These are phyloP conservation scores for Capsicum rhomboideum DNA, from an alignment of 257 asterid species.

Conservation along the genomic window DNA sequence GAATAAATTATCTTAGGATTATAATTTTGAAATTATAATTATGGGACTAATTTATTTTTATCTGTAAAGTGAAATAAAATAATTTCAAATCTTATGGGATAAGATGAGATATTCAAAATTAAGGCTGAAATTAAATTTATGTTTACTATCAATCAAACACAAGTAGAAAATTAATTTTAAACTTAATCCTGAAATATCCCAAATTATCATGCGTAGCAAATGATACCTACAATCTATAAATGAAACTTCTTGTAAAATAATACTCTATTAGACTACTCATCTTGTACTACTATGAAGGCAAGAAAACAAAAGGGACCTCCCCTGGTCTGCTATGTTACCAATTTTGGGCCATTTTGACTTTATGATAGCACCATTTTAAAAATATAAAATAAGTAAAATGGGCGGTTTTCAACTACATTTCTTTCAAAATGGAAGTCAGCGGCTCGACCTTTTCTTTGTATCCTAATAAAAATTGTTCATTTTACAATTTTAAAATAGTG, in stretches of 20 bases:
- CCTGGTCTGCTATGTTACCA: neutral
- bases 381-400: neutral
- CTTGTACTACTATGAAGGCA: neutral
- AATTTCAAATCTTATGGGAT: no score
- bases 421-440: neutral
- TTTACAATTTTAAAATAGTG: neutral
- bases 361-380: neutral
- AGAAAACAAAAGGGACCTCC: neutral
- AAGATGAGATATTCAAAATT: no score
- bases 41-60: no score
- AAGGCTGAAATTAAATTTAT: no score
- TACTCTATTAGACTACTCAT: neutral
- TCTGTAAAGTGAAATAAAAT: no score
- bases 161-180: no score
- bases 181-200: no score
- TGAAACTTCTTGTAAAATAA: neutral
- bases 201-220: no score
- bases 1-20: no score
- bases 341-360: slow-evolving; percentile 13
- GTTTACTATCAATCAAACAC: no score
- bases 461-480: neutral
- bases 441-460: neutral
- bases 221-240: neutral
- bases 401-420: neutral
- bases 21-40: no score